Evolutionary conservation across 1,139 yeast species (phyloP).

Genomic region (Debaryomyces sp.): DNA sequence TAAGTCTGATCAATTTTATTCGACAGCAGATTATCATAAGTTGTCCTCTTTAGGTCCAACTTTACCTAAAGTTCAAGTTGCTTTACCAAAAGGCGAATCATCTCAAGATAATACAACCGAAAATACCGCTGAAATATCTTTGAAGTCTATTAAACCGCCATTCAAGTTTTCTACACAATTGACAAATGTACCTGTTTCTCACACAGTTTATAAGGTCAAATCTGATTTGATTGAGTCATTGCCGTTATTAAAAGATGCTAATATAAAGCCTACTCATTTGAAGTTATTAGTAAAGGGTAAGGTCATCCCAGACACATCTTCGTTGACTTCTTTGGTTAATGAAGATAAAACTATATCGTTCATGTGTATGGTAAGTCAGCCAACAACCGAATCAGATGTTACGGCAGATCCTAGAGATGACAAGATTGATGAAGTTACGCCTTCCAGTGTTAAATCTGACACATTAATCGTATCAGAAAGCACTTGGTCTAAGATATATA

Average conservation of each 20-base stretch:
- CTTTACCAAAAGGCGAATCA: constrained; percentile 27
- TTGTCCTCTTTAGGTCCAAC: constrained; percentile 45
- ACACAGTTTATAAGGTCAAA: constrained; percentile 40
- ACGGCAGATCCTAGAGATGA: constrained; percentile 11
- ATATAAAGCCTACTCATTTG: constrained; percentile 32
- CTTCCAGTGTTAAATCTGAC: constrained; percentile 17
- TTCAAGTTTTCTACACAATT: constrained; percentile 37
- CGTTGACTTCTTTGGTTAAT: constrained; percentile 25
- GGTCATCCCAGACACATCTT: constrained; percentile 43
- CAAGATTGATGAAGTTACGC: constrained; percentile 10
- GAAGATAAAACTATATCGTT: constrained; percentile 26
- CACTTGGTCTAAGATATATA: constrained; percentile 37
- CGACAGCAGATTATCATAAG: constrained; percentile 34
- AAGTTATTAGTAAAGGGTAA: constrained; percentile 47
- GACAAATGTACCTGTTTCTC: constrained; percentile 23
- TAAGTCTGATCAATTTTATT: constrained; percentile 29
- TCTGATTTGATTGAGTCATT: constrained; percentile 30
- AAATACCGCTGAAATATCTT: constrained; percentile 20
- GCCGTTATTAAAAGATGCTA: constrained; percentile 23
- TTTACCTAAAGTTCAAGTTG: constrained; percentile 33
- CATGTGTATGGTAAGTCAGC: constrained; percentile 38
- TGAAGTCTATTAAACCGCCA: constrained; percentile 51
- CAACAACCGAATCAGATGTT: not conserved
- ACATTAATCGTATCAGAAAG: constrained; percentile 16
- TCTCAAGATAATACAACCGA: constrained; percentile 4